Percentiles rank a stretch among this genome's conserved stretches.
phyloP scores from a whole-genome alignment of 2,329 filamentous ascomycete genomes.

The Hypoxylon sp. region DNA sequence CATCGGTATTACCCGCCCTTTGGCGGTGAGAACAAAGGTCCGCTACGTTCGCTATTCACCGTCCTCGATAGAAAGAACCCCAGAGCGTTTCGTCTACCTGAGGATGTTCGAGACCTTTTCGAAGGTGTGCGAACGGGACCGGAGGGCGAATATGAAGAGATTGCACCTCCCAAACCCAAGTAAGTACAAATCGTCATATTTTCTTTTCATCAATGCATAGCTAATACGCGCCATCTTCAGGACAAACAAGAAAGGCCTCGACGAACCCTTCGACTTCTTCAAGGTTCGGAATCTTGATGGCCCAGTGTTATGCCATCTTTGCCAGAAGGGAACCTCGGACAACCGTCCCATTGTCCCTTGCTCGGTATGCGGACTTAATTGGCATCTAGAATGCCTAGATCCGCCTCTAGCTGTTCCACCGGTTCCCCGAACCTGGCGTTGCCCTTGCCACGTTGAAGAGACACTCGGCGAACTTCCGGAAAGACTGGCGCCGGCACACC shows the following conservation, averaged over 20 bases:
- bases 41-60: slow-evolving; percentile 75
- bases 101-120: slow-evolving; percentile 80
- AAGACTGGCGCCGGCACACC: slow-evolving; percentile 71
- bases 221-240: slow-evolving; percentile 58
- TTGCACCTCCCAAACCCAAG: slow-evolving; percentile 67
- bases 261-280: slow-evolving; percentile 77
- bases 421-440: slow-evolving; percentile 84
- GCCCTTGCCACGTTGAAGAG: slow-evolving; percentile 87
- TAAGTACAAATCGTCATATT: slow-evolving; percentile 60
- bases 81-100: slow-evolving; percentile 80
- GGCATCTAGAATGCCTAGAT: slow-evolving; percentile 94
- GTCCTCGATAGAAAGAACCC: slow-evolving; percentile 78
- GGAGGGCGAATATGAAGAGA: slow-evolving; percentile 86
- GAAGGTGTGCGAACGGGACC: slow-evolving; percentile 82
- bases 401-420: slow-evolving; percentile 87
- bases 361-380: slow-evolving; percentile 82
- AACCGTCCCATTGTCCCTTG: slow-evolving; percentile 86
- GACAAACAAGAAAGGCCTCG: slow-evolving; percentile 67
- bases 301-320: slow-evolving; percentile 82
- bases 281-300: slow-evolving; percentile 80
- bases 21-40: slow-evolving; percentile 65
- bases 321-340: slow-evolving; percentile 74
- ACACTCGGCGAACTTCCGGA: slow-evolving; percentile 73
- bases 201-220: slow-evolving; percentile 28
- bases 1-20: slow-evolving; percentile 64